Evolutionary conservation across 176 grass and related monocot species (phyloP).

Genomic region (Neostapfia colusana): DNA sequence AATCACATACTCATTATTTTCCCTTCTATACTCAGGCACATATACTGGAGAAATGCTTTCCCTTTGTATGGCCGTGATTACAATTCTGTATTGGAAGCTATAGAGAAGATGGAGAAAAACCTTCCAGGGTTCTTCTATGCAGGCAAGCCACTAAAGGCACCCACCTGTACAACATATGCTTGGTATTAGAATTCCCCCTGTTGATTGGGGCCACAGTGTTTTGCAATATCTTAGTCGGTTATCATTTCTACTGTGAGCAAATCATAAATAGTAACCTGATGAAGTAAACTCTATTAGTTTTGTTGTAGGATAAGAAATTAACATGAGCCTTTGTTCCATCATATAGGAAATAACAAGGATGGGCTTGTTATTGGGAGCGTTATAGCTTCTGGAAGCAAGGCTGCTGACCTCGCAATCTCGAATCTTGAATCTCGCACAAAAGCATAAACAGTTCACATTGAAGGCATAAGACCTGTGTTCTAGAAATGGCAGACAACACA

Average conservation of each 20-base stretch:
- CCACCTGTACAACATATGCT: slow-evolving; percentile 3
- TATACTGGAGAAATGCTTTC: slow-evolving; percentile 96
- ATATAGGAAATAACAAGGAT: slow-evolving; percentile 91
- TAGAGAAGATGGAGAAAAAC: slow-evolving; percentile 92
- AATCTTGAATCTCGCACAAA: slow-evolving; percentile 51
- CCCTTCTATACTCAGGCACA: slow-evolving; percentile 56
- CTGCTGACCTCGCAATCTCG: slow-evolving; percentile 73
- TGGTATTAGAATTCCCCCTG: not conserved
- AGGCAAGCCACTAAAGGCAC: slow-evolving; percentile 52
- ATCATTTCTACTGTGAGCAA: slow-evolving; percentile 1
- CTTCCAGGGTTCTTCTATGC: slow-evolving; percentile 97
- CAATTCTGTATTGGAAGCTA: slow-evolving; percentile 70
- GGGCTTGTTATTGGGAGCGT: slow-evolving; percentile 84
- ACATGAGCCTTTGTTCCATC: slow-evolving; percentile 29
- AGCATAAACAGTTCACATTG: slow-evolving; percentile 35
- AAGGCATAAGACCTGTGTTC: slow-evolving; percentile 26
- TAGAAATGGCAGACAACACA: slow-evolving; percentile 9
- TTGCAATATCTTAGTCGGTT: not conserved
- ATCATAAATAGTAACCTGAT: not conserved
- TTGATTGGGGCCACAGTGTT: not conserved
- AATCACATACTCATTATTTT: slow-evolving; percentile 22
- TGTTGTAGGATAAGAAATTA: not conserved
- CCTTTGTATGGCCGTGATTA: slow-evolving; percentile 89
- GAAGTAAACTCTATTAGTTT: not conserved
- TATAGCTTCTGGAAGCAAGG: slow-evolving; percentile 82